Base-by-base conservation (phyloP, 805 yeast species). In the Limtongozyma cylindracea region DNA sequence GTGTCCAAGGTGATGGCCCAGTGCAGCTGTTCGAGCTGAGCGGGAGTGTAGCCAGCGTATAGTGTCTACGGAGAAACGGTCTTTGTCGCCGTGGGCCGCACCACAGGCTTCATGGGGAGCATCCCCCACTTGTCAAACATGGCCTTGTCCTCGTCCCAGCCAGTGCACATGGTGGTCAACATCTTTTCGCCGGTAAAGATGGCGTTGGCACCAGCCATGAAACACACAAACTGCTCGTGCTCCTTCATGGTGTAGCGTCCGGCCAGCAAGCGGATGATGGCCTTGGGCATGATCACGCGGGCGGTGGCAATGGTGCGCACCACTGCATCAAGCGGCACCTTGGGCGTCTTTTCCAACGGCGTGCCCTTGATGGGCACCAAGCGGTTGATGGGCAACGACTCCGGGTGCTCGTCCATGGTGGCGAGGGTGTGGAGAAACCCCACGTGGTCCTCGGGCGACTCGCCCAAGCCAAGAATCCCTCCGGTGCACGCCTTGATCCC, bases 211-310 rank as follows among this genome's bases (percentile, higher is more conserved):
- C 88, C 88, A 16, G 70, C 63, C 62, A 68, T 54, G 39, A 73
- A 73, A 30, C 82, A 69, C 33, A 73, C 39, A 25, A 67, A 58
- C 38, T 73, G 88, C 32, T 73, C 80, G 25, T 57, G 46, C 32
- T 73, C 82, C 30, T 62, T 67, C 82, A 73, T 71, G 11, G 78
- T 66, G 38, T 70, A 69, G 28, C 88, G 54, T 0, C 88, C 88
- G 6, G 88, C 88, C 3, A 84, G 80, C 23, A 73, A 47, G 29
- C 88, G 53, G 27, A 73, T 61, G 22, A 71, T 70, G 1, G 73
- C 48, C 19, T 47, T 45, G 2, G 88, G 88, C 80, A 73, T 73
- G 16, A 67, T 44, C 12, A 73, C 39, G 30, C 88, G 54, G 0
- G 82, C 84, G 3, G 82, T 68, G 2, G 82, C 73, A 27, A 73